phyloP scores from a whole-genome alignment of 2,329 filamentous ascomycete species.

The Cadophora gregata region DNA sequence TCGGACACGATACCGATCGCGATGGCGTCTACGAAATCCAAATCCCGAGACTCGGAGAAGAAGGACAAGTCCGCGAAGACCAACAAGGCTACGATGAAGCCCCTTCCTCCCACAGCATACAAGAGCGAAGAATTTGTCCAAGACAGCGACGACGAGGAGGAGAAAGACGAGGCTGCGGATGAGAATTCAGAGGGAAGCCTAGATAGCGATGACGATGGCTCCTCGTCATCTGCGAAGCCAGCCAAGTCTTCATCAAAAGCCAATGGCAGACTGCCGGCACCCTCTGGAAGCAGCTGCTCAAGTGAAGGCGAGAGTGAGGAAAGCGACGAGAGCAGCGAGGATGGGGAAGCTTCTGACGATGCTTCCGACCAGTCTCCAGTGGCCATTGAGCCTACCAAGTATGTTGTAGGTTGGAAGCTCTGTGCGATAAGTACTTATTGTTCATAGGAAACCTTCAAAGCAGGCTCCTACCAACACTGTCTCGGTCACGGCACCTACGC shows the following conservation, averaged over 20 bases:
- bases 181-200: constrained; percentile 30
- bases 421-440: neutral
- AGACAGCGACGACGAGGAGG: constrained; percentile 38
- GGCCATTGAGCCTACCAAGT: constrained; percentile 31
- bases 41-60: constrained; percentile 29
- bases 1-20: neutral
- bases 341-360: constrained; percentile 45
- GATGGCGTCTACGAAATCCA: constrained; percentile 31
- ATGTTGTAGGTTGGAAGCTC: constrained; percentile 1
- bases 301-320: constrained; percentile 43
- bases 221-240: constrained; percentile 32
- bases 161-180: neutral
- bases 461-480: constrained; percentile 27
- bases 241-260: constrained; percentile 22
- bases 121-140: constrained; percentile 41
- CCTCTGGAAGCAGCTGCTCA: constrained; percentile 33
- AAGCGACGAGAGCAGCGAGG: constrained; percentile 46
- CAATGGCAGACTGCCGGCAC: constrained; percentile 38
- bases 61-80: constrained; percentile 29
- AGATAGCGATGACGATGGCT: constrained; percentile 37
- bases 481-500: constrained; percentile 25
- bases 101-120: constrained; percentile 21
- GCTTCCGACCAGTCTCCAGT: constrained; percentile 31
- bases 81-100: constrained; percentile 25
- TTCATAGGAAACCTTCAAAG: constrained; percentile 29